Evolutionary conservation across 2,329 filamentous ascomycete species (phyloP).

Genomic region (Rutstroemia sp.): DNA sequence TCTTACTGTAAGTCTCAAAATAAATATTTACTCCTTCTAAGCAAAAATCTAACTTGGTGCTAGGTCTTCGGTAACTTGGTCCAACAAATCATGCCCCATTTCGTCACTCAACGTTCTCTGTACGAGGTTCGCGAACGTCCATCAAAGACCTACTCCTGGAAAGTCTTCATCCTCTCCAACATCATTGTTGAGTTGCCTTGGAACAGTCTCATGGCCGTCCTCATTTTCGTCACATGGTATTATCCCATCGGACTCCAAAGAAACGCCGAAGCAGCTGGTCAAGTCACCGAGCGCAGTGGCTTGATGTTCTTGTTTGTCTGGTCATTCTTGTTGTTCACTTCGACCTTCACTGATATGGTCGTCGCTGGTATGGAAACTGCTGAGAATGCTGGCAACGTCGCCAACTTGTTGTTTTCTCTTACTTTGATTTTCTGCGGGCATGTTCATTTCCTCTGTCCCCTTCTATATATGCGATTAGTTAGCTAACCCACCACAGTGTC

Average conservation of each 20-base stretch:
- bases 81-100: slow-evolving; percentile 70
- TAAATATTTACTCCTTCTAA: background rate
- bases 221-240: slow-evolving; percentile 79
- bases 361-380: slow-evolving; percentile 71
- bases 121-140: slow-evolving; percentile 67
- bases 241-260: slow-evolving; percentile 67
- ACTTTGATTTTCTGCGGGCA: slow-evolving; percentile 62
- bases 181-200: slow-evolving; percentile 82
- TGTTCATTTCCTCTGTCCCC: slow-evolving; percentile 1
- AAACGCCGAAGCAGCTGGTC: slow-evolving; percentile 56
- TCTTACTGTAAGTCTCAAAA: slow-evolving; percentile 42
- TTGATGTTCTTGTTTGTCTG: slow-evolving; percentile 74
- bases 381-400: slow-evolving; percentile 69
- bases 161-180: slow-evolving; percentile 61
- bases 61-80: slow-evolving; percentile 60
- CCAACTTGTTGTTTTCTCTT: slow-evolving; percentile 67
- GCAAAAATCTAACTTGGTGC: background rate
- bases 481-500: slow-evolving; percentile 40
- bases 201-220: slow-evolving; percentile 63
- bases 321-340: slow-evolving; percentile 72
- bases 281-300: slow-evolving; percentile 60
- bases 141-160: slow-evolving; percentile 71
- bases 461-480: background rate
- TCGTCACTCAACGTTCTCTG: slow-evolving; percentile 42
- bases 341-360: slow-evolving; percentile 72